phyloP scores from a whole-genome alignment of 2,329 filamentous ascomycete species.

The Trichophyton mentagrophytes region DNA sequence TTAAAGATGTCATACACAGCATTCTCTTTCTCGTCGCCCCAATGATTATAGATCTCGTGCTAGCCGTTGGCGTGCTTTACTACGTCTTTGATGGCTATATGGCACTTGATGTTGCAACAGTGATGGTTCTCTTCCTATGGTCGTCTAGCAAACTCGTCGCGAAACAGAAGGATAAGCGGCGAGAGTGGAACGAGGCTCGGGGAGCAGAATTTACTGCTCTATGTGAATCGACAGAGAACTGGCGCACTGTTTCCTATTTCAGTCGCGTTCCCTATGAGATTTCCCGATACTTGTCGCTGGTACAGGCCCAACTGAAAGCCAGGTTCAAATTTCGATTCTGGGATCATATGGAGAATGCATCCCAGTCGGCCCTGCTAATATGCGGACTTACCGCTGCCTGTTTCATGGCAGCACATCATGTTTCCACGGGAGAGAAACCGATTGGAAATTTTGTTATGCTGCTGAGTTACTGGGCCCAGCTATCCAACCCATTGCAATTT shows the following conservation, averaged over 20 bases:
- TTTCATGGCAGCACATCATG: constrained; percentile 42
- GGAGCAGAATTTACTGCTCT: constrained; percentile 42
- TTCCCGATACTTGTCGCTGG: constrained; percentile 33
- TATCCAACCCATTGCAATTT: constrained; percentile 37
- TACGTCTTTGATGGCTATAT: constrained; percentile 51
- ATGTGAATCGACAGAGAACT: constrained; percentile 47
- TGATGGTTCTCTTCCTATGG: constrained; percentile 41
- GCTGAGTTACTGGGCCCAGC: constrained; percentile 50
- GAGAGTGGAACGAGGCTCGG: constrained; percentile 29
- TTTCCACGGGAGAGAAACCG: constrained; percentile 37
- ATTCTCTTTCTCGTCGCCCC: constrained; percentile 49
- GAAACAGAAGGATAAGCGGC: constrained; percentile 29
- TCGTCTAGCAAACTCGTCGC: constrained; percentile 31
- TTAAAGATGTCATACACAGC: constrained; percentile 48
- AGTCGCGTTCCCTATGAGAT: constrained; percentile 45
- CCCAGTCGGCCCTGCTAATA: constrained; percentile 37
- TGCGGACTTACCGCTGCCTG: constrained; percentile 38
- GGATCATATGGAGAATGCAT: constrained; percentile 24
- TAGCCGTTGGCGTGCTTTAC: constrained; percentile 50
- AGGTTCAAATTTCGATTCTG: constrained; percentile 26
- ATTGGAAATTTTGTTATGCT: constrained; percentile 53
- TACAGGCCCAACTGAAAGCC: constrained; percentile 27
- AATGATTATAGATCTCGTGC: constrained; percentile 47
- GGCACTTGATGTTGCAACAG: constrained; percentile 37
- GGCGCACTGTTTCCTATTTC: constrained; percentile 48